These are phyloP conservation scores for Nemania bipapillata DNA, from an alignment of 2,329 filamentous ascomycete species.

Conservation along the genomic window DNA sequence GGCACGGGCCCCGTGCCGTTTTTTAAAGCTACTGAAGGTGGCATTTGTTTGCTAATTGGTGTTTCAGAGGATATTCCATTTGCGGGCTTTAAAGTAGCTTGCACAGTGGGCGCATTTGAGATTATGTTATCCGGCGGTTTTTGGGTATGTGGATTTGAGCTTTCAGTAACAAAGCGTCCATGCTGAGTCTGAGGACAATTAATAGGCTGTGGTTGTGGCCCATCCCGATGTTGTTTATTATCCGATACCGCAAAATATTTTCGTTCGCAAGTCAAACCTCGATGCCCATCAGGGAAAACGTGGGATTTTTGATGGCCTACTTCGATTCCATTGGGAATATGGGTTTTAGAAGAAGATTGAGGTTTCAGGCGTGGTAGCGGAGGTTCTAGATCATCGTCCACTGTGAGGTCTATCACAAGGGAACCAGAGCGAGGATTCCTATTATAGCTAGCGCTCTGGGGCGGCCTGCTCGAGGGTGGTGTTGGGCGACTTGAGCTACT, in stretches of 20 bases:
- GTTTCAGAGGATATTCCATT: constrained; percentile 12
- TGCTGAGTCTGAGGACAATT: constrained; percentile 9
- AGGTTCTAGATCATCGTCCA: constrained; percentile 36
- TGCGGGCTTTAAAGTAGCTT: background rate
- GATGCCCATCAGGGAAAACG: background rate
- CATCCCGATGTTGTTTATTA: background rate
- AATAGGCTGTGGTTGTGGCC: background rate
- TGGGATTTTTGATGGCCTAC: constrained; percentile 13
- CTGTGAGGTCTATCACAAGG: constrained; percentile 43
- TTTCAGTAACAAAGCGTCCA: constrained; percentile 1
- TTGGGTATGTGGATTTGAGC: constrained; percentile 4
- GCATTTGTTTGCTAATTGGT: constrained; percentile 12
- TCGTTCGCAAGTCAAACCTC: background rate
- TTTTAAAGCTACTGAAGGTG: background rate
- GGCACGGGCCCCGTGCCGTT: constrained; percentile 10
- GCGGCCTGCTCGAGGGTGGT: constrained; percentile 6
- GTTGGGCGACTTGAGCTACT: constrained; percentile 23
- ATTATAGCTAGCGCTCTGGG: constrained; percentile 19
- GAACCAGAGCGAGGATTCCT: constrained; percentile 10
- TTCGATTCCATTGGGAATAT: constrained; percentile 17
- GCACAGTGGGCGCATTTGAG: constrained; percentile 6
- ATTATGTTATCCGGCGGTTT: background rate
- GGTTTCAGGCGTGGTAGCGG: constrained; percentile 11
- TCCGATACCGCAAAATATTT: background rate
- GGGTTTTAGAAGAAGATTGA: constrained; percentile 2